Conservation (phyloP, 2,329 filamentous ascomycete species). For the Daldinia eschscholtzii region DNA sequence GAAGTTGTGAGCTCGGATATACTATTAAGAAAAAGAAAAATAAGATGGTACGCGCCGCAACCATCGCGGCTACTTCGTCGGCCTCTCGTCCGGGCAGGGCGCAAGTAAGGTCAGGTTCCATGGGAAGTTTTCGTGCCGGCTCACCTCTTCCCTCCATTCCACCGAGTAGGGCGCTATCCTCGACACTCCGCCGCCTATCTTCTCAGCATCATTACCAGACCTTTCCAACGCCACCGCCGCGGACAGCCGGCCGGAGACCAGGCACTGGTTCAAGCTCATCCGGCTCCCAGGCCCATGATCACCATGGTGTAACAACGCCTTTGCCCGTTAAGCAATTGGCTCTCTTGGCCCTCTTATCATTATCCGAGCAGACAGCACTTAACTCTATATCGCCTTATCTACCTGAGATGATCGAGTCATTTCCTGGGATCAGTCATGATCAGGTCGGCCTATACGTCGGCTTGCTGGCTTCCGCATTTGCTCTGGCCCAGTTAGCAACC, state of each 20-base stretch:
- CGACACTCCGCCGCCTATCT: slow-evolving; percentile 50
- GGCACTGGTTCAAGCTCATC: slow-evolving; percentile 51
- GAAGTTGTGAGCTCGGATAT: slow-evolving; percentile 29
- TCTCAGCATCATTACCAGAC: slow-evolving; percentile 79
- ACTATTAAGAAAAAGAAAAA: slow-evolving; percentile 13
- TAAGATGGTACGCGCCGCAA: slow-evolving; percentile 45
- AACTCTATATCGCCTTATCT: slow-evolving; percentile 97
- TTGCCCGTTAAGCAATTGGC: slow-evolving; percentile 85
- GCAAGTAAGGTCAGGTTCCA: slow-evolving; percentile 43
- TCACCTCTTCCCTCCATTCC: slow-evolving; percentile 49
- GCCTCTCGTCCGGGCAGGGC: slow-evolving; percentile 42
- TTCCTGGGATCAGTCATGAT: slow-evolving; percentile 79
- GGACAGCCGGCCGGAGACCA: slow-evolving; percentile 65
- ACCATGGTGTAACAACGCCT: slow-evolving; percentile 72
- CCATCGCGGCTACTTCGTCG: slow-evolving; percentile 38
- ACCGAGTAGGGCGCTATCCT: slow-evolving; percentile 28
- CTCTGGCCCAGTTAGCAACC: slow-evolving; percentile 89
- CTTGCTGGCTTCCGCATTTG: slow-evolving; percentile 89
- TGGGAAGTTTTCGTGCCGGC: slow-evolving; percentile 52
- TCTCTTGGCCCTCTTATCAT: slow-evolving; percentile 86
- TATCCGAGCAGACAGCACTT: slow-evolving; percentile 94
- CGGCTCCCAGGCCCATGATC: slow-evolving; percentile 50
- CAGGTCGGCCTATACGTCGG: slow-evolving; percentile 91
- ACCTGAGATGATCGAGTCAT: slow-evolving; percentile 88
- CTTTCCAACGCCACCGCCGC: slow-evolving; percentile 81